These are phyloP conservation scores for Phytophthora nicotianae DNA, from an alignment of 352 stramenopile species.

Conservation along the genomic window DNA sequence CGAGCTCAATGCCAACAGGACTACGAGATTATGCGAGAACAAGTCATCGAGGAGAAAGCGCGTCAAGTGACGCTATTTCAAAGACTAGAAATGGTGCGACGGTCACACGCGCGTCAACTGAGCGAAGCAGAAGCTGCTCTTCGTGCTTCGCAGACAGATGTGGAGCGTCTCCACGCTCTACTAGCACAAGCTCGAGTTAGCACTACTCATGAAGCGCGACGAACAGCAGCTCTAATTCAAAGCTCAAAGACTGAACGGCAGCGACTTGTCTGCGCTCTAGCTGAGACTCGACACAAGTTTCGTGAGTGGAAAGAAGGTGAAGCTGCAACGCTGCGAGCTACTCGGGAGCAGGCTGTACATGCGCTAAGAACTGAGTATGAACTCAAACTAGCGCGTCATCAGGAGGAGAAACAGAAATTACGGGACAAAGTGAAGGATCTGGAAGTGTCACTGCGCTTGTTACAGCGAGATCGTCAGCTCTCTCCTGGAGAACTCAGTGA, in stretches of 20 bases:
- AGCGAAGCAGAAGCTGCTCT: constrained; percentile 26
- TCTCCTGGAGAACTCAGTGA: constrained; percentile 67
- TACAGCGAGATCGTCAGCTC: constrained; percentile 65
- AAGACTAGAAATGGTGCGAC: constrained; percentile 27
- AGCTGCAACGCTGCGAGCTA: constrained; percentile 41
- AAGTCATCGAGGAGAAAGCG: constrained; percentile 41
- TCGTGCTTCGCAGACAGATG: constrained; percentile 24
- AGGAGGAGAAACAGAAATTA: constrained; percentile 76
- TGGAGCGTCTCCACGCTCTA: constrained; percentile 31
- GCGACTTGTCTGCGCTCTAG: constrained; percentile 53
- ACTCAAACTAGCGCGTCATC: constrained; percentile 66
- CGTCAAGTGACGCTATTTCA: constrained; percentile 39
- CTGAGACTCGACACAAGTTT: constrained; percentile 67
- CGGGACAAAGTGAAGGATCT: constrained; percentile 78
- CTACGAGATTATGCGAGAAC: constrained; percentile 37
- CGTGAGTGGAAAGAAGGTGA: constrained; percentile 73
- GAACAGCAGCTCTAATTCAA: constrained; percentile 29
- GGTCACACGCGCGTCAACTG: constrained; percentile 24
- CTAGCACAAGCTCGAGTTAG: constrained; percentile 27
- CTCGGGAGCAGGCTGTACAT: constrained; percentile 64
- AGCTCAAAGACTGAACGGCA: constrained; percentile 50
- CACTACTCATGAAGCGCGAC: constrained; percentile 31
- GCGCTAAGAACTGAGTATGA: constrained; percentile 68
- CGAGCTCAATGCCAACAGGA: constrained; percentile 26
- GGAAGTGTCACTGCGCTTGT: constrained; percentile 63